These are phyloP conservation scores for Cytospora leucostoma DNA, from an alignment of 2,329 filamentous ascomycete genomes.

Conservation along the genomic window DNA sequence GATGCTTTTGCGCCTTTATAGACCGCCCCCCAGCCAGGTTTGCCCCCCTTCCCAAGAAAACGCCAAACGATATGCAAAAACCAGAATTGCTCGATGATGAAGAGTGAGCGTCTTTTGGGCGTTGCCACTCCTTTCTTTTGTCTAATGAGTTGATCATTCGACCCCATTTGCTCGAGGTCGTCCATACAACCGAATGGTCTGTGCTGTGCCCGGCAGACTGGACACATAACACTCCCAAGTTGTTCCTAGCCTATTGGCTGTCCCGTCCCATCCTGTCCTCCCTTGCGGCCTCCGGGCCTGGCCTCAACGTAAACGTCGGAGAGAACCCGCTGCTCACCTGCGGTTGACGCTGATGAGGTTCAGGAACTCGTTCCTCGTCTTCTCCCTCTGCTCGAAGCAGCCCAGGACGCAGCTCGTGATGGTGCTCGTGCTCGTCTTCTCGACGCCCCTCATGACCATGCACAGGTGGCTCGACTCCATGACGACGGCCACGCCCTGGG, in stretches of 20 bases:
- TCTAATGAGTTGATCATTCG: conserved; percentile 29
- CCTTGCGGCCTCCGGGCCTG: no score
- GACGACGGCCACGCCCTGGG: conserved; percentile 92
- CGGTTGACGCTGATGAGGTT: conserved; percentile 70
- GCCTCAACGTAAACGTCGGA: neutral
- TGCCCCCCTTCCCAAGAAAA: conserved; percentile 20
- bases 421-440: conserved; percentile 84
- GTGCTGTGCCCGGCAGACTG: neutral
- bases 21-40: neutral
- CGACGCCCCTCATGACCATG: conserved; percentile 98
- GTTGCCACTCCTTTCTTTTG: conserved; percentile 21
- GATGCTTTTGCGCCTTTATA: conserved; percentile 9
- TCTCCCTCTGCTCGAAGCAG: conserved; percentile 87
- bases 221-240: neutral
- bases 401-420: conserved; percentile 98
- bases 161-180: neutral
- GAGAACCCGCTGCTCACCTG: neutral
- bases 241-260: neutral
- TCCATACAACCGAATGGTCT: neutral
- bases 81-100: conserved; percentile 16
- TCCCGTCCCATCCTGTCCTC: neutral
- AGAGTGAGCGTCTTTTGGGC: conserved; percentile 13
- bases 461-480: conserved; percentile 97
- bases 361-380: conserved; percentile 94
- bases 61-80: conserved; percentile 23